Conservation (phyloP, 2,329 filamentous ascomycete genomes). For the Scleromitrula shiraiana region DNA sequence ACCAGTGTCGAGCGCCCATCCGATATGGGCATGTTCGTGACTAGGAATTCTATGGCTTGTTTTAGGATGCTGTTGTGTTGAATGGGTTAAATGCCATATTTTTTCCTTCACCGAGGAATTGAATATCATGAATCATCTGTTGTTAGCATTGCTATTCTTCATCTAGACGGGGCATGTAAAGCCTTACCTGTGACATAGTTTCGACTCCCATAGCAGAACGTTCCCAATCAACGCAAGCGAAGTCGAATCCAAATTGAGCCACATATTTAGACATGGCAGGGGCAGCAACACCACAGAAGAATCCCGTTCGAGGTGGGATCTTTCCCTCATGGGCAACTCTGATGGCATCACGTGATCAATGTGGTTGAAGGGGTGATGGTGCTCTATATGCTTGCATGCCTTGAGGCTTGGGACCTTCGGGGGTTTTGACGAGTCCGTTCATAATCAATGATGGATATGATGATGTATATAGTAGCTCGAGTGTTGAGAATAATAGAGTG, state of each 20-base stretch:
- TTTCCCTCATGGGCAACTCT: conserved; percentile 39
- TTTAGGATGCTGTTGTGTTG: neutral
- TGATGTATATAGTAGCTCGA: neutral
- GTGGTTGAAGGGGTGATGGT: conserved; percentile 40
- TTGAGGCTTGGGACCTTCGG: no score
- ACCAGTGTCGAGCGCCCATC: conserved; percentile 41
- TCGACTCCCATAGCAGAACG: conserved; percentile 39
- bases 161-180: neutral
- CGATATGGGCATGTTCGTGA: conserved; percentile 40
- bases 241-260: conserved; percentile 37
- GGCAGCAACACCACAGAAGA: conserved; percentile 35
- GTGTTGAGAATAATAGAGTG: no score
- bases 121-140: conserved; percentile 39
- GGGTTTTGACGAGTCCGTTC: no score
- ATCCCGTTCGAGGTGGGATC: conserved; percentile 37
- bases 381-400: conserved; percentile 38
- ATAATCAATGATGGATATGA: no score
- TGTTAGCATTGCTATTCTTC: neutral
- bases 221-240: conserved; percentile 42
- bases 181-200: conserved; percentile 38
- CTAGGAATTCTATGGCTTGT: conserved; percentile 32
- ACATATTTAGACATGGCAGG: conserved; percentile 34
- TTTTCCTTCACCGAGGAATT: conserved; percentile 38
- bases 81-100: conserved; percentile 37
- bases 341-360: conserved; percentile 37